Base-by-base conservation (phyloP, 2,329 filamentous ascomycete genomes). In the Botrytis pseudocinerea region DNA sequence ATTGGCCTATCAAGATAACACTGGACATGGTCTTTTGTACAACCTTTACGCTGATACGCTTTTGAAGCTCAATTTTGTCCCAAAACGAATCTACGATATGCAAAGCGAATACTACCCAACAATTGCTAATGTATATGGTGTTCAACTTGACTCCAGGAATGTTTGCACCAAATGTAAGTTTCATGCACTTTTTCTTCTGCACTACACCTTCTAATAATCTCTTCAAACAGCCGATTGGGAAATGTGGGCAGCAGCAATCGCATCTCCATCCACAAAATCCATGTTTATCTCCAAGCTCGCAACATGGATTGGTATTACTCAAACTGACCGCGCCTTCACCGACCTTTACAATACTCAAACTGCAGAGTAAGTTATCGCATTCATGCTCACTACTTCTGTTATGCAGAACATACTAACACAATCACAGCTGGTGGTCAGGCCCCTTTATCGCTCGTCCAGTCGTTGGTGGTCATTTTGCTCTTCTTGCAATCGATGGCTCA, bases 31-130 rank as follows among this genome's bases (percentile, higher is more conserved):
- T 76, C 62, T 72, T 2, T 86, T 97, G 44, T 97, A 97, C 84
- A 96, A 95, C 80, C 86, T 97, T 51, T 97, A 93, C 83, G 89
- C 91, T 16, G 94, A 97, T 82, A 89, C 88, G 46, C 85, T 95
- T 51, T 88, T 97, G 10, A 91, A 89, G 79, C 94, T 97, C 82
- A 87, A 92, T 70, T 84, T 97, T 80, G 91, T 97, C 70, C 91
- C 92, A 0, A 85, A 90, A 76, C 85, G 87, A 75, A 87, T 97
- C 80, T 97, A 96, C 85, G 87, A 90, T 75, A 90, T 91, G 80
- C 93, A 97, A 82, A 92, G 89, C 48, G 82, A 86, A 73, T 97
- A 93, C 86, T 97, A 97, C 84, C 85, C 87, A 60, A 87, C 88
- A 18, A 89, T 93, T 6, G 88, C 91, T 71, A 89, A 92, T 76